Evolutionary conservation across 208 protist species (phyloP).

Genomic region (Leishmania arabica): DNA sequence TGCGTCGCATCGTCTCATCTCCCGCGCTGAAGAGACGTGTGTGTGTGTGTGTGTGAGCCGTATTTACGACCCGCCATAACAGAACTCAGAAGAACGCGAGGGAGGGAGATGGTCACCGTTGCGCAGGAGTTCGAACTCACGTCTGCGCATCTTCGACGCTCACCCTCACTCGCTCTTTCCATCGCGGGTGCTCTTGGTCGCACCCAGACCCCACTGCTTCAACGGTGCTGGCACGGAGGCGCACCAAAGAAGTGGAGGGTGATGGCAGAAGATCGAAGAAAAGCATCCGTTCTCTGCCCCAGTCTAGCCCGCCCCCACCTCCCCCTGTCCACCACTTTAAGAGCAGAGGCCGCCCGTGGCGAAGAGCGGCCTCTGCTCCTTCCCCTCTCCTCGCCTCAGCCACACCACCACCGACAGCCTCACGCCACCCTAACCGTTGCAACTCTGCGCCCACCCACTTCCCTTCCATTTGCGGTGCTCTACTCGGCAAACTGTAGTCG

Average conservation of each 20-base stretch:
- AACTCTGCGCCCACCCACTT: not conserved
- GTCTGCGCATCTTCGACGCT: not conserved
- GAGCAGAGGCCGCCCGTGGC: not conserved
- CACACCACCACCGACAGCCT: not conserved
- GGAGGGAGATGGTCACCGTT: not conserved
- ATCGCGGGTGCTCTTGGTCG: not conserved
- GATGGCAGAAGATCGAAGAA: not conserved
- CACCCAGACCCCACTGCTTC: not conserved
- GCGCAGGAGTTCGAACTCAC: not conserved
- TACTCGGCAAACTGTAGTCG: slow-evolving; percentile 31
- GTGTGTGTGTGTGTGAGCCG: not conserved
- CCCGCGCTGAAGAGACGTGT: not conserved
- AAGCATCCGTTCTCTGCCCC: not conserved
- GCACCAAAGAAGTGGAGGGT: not conserved
- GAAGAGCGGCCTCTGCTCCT: not conserved
- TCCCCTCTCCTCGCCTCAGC: not conserved
- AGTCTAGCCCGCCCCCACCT: not conserved
- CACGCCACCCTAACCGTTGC: not conserved
- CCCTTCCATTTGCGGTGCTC: not conserved
- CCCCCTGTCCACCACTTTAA: not conserved
- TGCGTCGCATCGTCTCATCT: not conserved
- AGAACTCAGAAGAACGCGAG: not conserved
- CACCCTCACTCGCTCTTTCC: not conserved
- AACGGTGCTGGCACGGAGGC: not conserved
- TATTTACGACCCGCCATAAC: not conserved